Evolutionary conservation across 441 rosid species (phyloP).

Genomic region (Theobroma grandiflorum): DNA sequence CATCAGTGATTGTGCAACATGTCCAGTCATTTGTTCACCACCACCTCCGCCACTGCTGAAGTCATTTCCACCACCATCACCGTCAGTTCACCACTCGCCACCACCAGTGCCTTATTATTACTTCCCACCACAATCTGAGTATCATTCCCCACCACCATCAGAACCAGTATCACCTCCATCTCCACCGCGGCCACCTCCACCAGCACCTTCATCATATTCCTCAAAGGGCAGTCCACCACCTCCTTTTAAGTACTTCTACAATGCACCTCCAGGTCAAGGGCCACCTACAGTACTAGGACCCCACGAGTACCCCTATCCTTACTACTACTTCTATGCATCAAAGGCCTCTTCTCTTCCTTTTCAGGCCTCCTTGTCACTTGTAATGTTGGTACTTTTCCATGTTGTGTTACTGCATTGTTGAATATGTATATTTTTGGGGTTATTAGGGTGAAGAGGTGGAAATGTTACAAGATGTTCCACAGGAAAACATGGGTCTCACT

Average conservation of each 20-base stretch:
- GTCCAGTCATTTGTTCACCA: conserved; percentile 59
- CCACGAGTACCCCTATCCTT: conserved; percentile 49
- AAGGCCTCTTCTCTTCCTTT: conserved; percentile 36
- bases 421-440: not conserved
- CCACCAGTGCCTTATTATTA: conserved; percentile 31
- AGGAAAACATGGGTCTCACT: not conserved
- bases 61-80: conserved; percentile 27
- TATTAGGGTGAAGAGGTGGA: not conserved
- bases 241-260: conserved; percentile 32
- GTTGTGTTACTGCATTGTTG: conserved; percentile 19
- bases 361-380: conserved; percentile 26
- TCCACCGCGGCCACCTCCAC: conserved; percentile 14
- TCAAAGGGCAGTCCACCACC: conserved; percentile 50
- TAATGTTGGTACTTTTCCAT: conserved; percentile 23
- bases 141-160: conserved; percentile 38
- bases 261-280: conserved; percentile 34
- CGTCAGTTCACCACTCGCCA: conserved; percentile 32
- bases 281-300: conserved; percentile 40
- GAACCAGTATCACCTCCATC: conserved; percentile 23
- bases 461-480: not conserved
- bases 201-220: conserved; percentile 38
- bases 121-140: conserved; percentile 30
- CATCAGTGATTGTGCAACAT: conserved; percentile 63
- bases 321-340: conserved; percentile 58
- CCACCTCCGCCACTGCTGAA: conserved; percentile 43